A percentile compares a stretch with the other conserved stretches of the same genome.
Evolutionary conservation across 495 filamentous ascomycete species (phyloP).

Genomic region (Aspergillus bertholletiae): DNA sequence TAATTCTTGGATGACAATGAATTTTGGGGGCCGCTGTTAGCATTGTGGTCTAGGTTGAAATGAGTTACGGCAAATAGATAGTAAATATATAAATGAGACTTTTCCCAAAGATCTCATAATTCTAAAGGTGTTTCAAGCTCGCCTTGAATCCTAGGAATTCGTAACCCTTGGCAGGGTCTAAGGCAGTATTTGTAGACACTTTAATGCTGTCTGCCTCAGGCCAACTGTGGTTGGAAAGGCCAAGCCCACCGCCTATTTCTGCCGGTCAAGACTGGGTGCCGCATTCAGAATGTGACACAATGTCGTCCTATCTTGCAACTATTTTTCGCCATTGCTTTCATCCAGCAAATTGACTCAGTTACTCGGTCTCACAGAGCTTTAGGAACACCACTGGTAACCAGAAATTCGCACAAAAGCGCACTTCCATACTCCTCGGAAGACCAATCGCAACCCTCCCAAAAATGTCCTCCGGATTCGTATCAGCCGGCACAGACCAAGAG

Average conservation of each 20-base stretch:
- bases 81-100: too few relatives aligned
- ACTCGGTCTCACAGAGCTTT: background rate
- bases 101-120: too few relatives aligned
- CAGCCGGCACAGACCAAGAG: conserved; percentile 71
- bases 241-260: conserved; percentile 14
- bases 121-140: too few relatives aligned
- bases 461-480: conserved; percentile 89
- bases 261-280: conserved; percentile 6
- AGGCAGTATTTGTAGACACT: too few relatives aligned
- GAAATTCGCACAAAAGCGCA: background rate
- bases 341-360: background rate
- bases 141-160: too few relatives aligned
- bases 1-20: too few relatives aligned
- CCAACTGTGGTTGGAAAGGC: background rate
- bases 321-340: background rate
- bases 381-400: background rate
- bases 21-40: too few relatives aligned
- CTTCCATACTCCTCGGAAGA: background rate
- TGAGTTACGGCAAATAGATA: too few relatives aligned
- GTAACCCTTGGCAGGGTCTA: too few relatives aligned
- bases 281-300: background rate
- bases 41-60: too few relatives aligned
- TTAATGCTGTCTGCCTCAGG: background rate
- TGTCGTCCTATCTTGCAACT: background rate
- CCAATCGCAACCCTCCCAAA: background rate